Evolutionary conservation across 805 yeast species (phyloP), one percentile per base, ranked within the genome.

Genomic region (Groenewaldozyma tartarivorans): DNA sequence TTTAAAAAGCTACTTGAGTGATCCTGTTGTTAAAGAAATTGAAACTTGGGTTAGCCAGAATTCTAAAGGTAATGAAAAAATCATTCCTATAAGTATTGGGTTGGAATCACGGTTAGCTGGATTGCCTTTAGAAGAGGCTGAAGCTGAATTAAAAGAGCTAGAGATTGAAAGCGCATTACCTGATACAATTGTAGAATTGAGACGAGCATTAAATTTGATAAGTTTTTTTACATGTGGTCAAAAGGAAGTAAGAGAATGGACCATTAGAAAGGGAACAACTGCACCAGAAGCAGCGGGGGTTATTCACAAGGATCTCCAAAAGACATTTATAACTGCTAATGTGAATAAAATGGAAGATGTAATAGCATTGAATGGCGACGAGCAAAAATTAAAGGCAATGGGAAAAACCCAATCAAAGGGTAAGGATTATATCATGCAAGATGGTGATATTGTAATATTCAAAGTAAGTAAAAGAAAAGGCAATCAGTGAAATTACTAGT

Each of bases 211-310:
- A 44, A 75, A 78, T 40, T 67, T 87, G 56, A 82, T 85, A 18
- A 81, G 94, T 32, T 87, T 75, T 60, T 87, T 81, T 64, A 87
- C 96, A 0, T 83, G 94, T 56, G 96, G 96, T 21, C 78, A 79
- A 20, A 68, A 71, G 39, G 95, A 87, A 61, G 95, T 88, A 38
- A 81, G 96, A 63, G 96, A 94, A 66, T 92, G 98, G 98, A 92
- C 98, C 27, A 78, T 92, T 48, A 78, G 97, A 66, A 69, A 72
- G 52, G 94, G 94, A 53, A 82, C 90, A 36, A 80, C 84, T 54
- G 96, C 96, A 40, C 98, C 98, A n/a, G 87, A 83, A 58, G 97
- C 98, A 35, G 98, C 98, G 18, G 97, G 96, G 61, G 95, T 92
- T 35, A 90, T 90, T 55, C 98, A 92, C 64, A 83, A 88, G 31